phyloP scores from a whole-genome alignment of 352 stramenopile genomes.

The Pseudoperonospora humuli region DNA sequence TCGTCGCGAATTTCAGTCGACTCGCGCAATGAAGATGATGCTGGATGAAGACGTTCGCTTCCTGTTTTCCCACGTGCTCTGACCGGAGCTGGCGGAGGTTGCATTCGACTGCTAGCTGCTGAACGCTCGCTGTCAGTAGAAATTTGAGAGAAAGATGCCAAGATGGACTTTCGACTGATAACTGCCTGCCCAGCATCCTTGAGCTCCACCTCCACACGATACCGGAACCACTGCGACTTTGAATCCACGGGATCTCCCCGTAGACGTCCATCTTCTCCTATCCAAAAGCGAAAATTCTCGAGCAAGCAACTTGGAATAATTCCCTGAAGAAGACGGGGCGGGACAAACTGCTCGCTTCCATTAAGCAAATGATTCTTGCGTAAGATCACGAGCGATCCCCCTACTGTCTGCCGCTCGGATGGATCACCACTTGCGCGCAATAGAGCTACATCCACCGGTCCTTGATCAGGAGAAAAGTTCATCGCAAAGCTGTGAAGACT shows the following conservation, averaged over 20 bases:
- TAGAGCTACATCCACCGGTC: constrained; percentile 49
- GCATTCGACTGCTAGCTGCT: constrained; percentile 15
- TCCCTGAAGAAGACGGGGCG: constrained; percentile 89
- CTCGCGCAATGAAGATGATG: constrained; percentile 4
- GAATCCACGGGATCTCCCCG: constrained; percentile 88
- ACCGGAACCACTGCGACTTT: constrained; percentile 86
- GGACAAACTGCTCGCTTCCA: constrained; percentile 85
- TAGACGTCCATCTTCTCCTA: constrained; percentile 91
- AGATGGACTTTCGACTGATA: constrained; percentile 57
- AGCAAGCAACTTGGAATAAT: constrained; percentile 91
- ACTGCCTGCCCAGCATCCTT: constrained; percentile 27
- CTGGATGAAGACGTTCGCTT: constrained; percentile 3
- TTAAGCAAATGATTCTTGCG: constrained; percentile 58
- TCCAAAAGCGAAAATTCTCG: constrained; percentile 96
- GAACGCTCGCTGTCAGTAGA: constrained; percentile 15
- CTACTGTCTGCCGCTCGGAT: constrained; percentile 46
- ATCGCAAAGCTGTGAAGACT: constrained; percentile 90
- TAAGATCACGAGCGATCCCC: constrained; percentile 88
- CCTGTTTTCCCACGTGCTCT: constrained; percentile 1
- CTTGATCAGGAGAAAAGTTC: constrained; percentile 51
- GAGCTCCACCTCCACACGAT: constrained; percentile 74
- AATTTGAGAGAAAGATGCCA: constrained; percentile 64
- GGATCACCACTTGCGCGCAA: constrained; percentile 60
- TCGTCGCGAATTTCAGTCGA: constrained; percentile 52
- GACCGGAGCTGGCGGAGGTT: constrained; percentile 40